Conservation (phyloP, 1,139 yeast species). For the Magnusiomyces ingens region DNA sequence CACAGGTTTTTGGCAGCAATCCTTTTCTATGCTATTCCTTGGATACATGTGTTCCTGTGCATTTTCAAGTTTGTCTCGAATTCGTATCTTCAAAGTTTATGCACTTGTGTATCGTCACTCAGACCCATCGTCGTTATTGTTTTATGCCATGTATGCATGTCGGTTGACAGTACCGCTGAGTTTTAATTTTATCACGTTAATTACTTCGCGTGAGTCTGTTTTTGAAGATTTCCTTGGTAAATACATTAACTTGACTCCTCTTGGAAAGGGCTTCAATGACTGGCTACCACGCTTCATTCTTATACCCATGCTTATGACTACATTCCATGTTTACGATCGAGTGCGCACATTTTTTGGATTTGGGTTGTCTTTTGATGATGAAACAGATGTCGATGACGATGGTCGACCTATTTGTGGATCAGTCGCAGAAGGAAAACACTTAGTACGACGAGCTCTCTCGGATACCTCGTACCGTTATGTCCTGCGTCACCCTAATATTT, state of each 20-base stretch:
- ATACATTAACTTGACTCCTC: slow-evolving; percentile 66
- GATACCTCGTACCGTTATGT: slow-evolving; percentile 27
- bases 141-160: slow-evolving; percentile 75
- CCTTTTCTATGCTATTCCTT: slow-evolving; percentile 41
- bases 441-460: slow-evolving; percentile 31
- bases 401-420: slow-evolving; percentile 19
- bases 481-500: slow-evolving; percentile 15
- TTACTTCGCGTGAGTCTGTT: slow-evolving; percentile 42
- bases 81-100: slow-evolving; percentile 68
- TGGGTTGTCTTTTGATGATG: slow-evolving; percentile 46
- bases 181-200: slow-evolving; percentile 67
- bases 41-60: slow-evolving; percentile 65
- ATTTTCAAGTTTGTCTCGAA: slow-evolving; percentile 56
- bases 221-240: slow-evolving; percentile 58
- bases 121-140: slow-evolving; percentile 67
- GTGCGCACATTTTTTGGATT: slow-evolving; percentile 48
- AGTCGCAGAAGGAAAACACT: slow-evolving; percentile 34
- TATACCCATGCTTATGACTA: slow-evolving; percentile 57
- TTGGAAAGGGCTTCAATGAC: slow-evolving; percentile 66
- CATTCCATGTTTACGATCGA: slow-evolving; percentile 63
- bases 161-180: slow-evolving; percentile 77
- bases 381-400: slow-evolving; percentile 31
- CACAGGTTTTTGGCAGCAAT: slow-evolving; percentile 32
- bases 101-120: slow-evolving; percentile 62
- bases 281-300: slow-evolving; percentile 68